Evolutionary conservation across 1,284 basidiomycete species (phyloP), one percentile per base, ranked within the genome.

Genomic region (Leccinum ponderosum): DNA sequence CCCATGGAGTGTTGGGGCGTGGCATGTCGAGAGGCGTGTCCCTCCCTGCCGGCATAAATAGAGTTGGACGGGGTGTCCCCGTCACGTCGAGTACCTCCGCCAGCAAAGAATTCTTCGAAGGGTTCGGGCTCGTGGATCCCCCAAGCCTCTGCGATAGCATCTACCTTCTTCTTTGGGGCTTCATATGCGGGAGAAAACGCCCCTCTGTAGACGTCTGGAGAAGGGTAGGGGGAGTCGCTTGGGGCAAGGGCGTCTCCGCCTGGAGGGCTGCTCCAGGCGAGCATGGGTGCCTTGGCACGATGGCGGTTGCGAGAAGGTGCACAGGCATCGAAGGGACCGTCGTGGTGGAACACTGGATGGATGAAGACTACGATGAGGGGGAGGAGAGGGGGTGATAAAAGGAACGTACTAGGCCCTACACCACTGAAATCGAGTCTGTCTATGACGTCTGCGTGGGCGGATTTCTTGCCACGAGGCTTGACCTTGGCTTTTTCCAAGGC

Each of bases 51-150:
- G 60, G 85, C 86, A 72, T 84, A 84, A 63, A 87, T 86, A 47
- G 86, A 87, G 68, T 81, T 85, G 35, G 83, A 77, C n/a, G 85
- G 83, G 6, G 85, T 86, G 57, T 85, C 83, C 27, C 80, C 81
- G 42, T 84, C 82, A 53, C 71, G 73, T 48, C 71, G 70, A 20
- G 69, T 76, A 47, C 83, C 83, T 62, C 87, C 85, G n/a, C 87
- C 90, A 8, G 91, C 91, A 63, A 85, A 90, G 71, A 94, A 94
- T 69, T 94, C 92, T 70, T 94, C 91, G 68, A 84, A 94, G 2
- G 91, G 92, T 72, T 94, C 92, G 11, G 91, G 91, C 69, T 93
- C 91, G 69, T 93, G 91, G 53, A 91, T 91, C 39, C 91, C 91
- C 90, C 92, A 94, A 1, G 92, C 92, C 75, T 93, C 90, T 53